Conservation (phyloP, 2,329 filamentous ascomycete species). For the Aspergillus sp. region DNA sequence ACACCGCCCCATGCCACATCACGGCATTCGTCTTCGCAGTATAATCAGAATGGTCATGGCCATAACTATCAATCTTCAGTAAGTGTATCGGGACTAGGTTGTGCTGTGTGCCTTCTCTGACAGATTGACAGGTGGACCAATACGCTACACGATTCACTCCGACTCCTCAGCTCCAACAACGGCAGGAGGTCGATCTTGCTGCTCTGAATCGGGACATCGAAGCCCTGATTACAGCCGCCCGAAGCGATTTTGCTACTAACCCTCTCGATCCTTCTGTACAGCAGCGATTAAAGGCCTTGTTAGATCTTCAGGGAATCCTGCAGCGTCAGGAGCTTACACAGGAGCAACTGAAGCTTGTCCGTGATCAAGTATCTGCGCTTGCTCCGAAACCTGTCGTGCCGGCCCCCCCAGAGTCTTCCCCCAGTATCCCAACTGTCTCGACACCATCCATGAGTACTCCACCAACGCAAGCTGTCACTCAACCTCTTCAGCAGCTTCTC, state of each 20-base stretch:
- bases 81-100: constrained; percentile 3
- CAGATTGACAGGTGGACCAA: not conserved
- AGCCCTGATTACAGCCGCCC: constrained; percentile 67
- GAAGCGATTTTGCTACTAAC: constrained; percentile 69
- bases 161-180: constrained; percentile 28
- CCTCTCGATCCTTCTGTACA: constrained; percentile 72
- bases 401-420: constrained; percentile 8
- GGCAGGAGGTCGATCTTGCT: constrained; percentile 53
- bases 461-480: constrained; percentile 28
- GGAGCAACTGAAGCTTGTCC: constrained; percentile 78
- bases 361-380: constrained; percentile 77
- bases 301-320: constrained; percentile 78
- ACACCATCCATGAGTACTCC: constrained; percentile 43
- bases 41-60: constrained; percentile 26
- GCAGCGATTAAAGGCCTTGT: constrained; percentile 74
- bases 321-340: constrained; percentile 72
- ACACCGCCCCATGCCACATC: constrained; percentile 11
- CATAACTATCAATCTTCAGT: constrained; percentile 20
- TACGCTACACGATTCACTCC: constrained; percentile 14
- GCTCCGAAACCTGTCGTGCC: constrained; percentile 38
- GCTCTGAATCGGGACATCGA: constrained; percentile 79
- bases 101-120: too few species aligned
- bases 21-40: constrained; percentile 2
- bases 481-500: constrained; percentile 33
- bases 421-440: constrained; percentile 15